Percentiles rank a stretch among this genome's conserved stretches.
These are phyloP conservation scores for Talaromyces nanjingensis DNA, from an alignment of 495 filamentous ascomycete genomes.

Conservation along the genomic window DNA sequence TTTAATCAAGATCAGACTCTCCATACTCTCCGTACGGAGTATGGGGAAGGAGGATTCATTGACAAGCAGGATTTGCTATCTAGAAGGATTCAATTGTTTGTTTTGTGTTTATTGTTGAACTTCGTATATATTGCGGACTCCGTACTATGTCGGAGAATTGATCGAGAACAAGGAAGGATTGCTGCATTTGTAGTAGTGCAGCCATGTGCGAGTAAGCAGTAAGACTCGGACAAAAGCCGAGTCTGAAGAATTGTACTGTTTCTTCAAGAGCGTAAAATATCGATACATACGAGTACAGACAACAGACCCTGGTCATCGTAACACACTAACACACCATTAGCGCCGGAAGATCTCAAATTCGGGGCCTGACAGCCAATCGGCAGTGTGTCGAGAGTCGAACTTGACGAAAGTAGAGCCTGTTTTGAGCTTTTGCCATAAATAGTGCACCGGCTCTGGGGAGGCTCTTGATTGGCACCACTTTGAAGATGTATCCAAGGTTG, in stretches of 20 bases:
- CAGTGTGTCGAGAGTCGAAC: neutral
- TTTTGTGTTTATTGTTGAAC: neutral
- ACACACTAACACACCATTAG: constrained; percentile 7
- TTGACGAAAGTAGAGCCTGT: neutral
- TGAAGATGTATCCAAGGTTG: neutral
- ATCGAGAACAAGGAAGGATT: neutral
- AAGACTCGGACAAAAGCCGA: neutral
- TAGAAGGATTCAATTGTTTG: neutral
- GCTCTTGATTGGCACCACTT: neutral
- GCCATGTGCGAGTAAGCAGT: neutral
- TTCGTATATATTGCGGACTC: neutral
- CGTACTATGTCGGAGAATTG: neutral
- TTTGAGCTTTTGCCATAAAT: neutral
- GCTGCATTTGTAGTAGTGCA: neutral
- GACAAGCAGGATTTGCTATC: neutral
- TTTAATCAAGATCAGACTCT: neutral
- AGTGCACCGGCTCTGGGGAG: neutral
- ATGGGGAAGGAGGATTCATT: neutral
- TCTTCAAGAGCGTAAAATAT: neutral
- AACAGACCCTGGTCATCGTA: neutral
- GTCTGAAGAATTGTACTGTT: neutral
- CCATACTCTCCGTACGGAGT: neutral
- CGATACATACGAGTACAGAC: neutral
- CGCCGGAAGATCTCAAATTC: neutral
- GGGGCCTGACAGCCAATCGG: neutral